Evolutionary conservation across 192 early-diverging fungal genomes (phyloP), one percentile per base, ranked within the genome.

Genomic region (Coemansia sp.): DNA sequence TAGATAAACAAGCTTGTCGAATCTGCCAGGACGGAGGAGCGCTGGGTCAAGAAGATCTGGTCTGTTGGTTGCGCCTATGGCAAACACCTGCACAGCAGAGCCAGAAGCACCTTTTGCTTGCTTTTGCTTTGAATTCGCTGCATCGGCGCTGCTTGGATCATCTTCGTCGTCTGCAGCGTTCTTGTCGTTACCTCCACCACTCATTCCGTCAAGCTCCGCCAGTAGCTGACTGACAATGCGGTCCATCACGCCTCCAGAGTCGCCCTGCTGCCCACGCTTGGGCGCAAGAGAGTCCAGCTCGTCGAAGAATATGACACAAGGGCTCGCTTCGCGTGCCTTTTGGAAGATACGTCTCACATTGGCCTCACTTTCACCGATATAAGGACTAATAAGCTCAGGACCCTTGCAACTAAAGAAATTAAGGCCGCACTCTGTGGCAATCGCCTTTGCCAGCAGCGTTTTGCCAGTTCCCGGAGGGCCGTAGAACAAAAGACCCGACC

Each of bases 371-470:
- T 99, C 98, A 67, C 98, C 98, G 76, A 99, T 96, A 71, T 99
- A 99, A 89, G 97, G 95, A 80, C 96, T 98, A n/a, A 98, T 82
- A 25, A 99, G 80, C 64, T 99, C 96, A 5, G 97, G 97, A 1
- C 97, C 97, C 80, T 99, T 99, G 61, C 98, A 95, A 25, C 93
- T 95, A 64, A 99, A 91, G 68, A 99, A 99, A 81, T 99, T 99
- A 34, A 99, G 89, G 6, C 92, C 91, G 75, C 97, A 96, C 2
- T 92, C 95, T 17, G 97, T 98, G 0, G 98, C 98, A 62, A 99
- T 93, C 1, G 98, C 98, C 79, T 99, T 99, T 33, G 98, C 98
- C 20, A 99, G 87, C 42, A 99, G 77, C 5, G 98, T 99, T 70
- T 99, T 99, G 49, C 98, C 98, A 0, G 97, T 99, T 16, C 97